These are phyloP conservation scores for Priceomyces melissophilus DNA, from an alignment of 805 yeast genomes.

Conservation along the genomic window DNA sequence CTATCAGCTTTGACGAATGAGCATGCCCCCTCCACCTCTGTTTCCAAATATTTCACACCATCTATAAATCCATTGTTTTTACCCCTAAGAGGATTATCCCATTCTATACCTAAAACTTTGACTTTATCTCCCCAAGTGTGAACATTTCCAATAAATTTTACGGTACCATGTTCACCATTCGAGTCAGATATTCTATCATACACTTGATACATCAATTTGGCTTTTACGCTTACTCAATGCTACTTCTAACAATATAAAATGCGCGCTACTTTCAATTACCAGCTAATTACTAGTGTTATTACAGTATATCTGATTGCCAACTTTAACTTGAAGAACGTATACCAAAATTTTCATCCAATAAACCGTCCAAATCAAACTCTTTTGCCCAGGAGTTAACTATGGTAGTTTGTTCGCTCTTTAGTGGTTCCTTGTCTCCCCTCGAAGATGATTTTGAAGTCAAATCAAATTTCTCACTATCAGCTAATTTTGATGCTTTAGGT, in stretches of 20 bases:
- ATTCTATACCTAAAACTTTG: slow-evolving; percentile 73
- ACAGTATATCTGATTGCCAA: neutral
- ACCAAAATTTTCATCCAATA: slow-evolving; percentile 52
- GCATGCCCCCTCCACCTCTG: slow-evolving; percentile 44
- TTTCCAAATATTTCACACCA: slow-evolving; percentile 54
- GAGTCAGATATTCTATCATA: slow-evolving; percentile 24
- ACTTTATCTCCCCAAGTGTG: slow-evolving; percentile 51
- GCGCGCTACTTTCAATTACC: neutral
- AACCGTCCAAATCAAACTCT: slow-evolving; percentile 88
- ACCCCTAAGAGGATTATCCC: slow-evolving; percentile 74
- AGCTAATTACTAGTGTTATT: neutral
- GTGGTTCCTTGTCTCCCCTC: slow-evolving; percentile 43
- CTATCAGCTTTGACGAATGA: slow-evolving; percentile 56
- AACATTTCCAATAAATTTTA: slow-evolving; percentile 57
- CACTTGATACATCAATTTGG: slow-evolving; percentile 3
- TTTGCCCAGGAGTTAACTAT: slow-evolving; percentile 89
- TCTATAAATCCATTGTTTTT: slow-evolving; percentile 63
- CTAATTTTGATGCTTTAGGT: slow-evolving; percentile 51
- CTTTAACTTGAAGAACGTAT: slow-evolving; percentile 11
- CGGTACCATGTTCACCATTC: slow-evolving; percentile 55
- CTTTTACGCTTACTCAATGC: neutral
- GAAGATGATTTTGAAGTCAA: slow-evolving; percentile 36
- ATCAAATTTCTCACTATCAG: slow-evolving; percentile 13
- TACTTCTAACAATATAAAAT: neutral
- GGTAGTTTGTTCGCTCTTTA: slow-evolving; percentile 62